Evolutionary conservation across 768 basidiomycete genomes (phyloP).

Genomic region (Boletus reticulatus): DNA sequence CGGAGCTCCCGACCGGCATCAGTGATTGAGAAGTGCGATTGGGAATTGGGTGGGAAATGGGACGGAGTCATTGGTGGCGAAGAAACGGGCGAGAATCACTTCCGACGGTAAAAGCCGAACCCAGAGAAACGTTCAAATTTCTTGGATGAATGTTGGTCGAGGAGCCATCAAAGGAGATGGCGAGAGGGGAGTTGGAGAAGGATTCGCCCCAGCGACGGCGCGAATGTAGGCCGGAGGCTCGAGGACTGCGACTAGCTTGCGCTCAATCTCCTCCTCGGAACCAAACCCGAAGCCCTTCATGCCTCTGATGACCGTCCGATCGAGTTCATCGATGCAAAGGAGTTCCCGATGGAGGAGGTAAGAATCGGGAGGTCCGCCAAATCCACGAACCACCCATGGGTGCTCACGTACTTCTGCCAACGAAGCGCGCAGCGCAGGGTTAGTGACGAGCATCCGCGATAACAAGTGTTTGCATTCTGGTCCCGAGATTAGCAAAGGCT

Average conservation of each 20-base stretch:
- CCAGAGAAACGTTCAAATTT: conserved; percentile 89
- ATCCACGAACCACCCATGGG: conserved; percentile 92
- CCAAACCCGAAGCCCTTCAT: conserved; percentile 99
- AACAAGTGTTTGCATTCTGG: conserved; percentile 93
- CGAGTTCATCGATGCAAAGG: conserved; percentile 83
- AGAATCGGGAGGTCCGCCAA: conserved; percentile 71
- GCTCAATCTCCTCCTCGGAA: conserved; percentile 80
- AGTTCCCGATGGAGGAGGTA: conserved; percentile 91
- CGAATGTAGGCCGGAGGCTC: conserved; percentile 74
- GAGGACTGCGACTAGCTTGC: conserved; percentile 66
- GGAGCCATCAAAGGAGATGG: conserved; percentile 56
- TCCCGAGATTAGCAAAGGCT: conserved; percentile 9
- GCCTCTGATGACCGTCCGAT: conserved; percentile 77
- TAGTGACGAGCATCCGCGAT: conserved; percentile 94
- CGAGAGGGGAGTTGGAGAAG: conserved; percentile 67
- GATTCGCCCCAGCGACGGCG: conserved; percentile 59
- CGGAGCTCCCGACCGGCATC: conserved; percentile 48
- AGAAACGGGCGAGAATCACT: conserved; percentile 64
- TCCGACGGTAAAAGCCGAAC: conserved; percentile 91
- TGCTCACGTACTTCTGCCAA: conserved; percentile 84
- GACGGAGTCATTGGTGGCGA: conserved; percentile 53
- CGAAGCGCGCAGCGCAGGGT: conserved; percentile 79
- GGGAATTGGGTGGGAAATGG: conserved; percentile 60
- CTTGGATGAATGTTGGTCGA: conserved; percentile 44
- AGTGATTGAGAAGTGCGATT: conserved; percentile 49